These are phyloP conservation scores for Bremia lactucae DNA, from an alignment of 352 stramenopile genomes.

Conservation along the genomic window DNA sequence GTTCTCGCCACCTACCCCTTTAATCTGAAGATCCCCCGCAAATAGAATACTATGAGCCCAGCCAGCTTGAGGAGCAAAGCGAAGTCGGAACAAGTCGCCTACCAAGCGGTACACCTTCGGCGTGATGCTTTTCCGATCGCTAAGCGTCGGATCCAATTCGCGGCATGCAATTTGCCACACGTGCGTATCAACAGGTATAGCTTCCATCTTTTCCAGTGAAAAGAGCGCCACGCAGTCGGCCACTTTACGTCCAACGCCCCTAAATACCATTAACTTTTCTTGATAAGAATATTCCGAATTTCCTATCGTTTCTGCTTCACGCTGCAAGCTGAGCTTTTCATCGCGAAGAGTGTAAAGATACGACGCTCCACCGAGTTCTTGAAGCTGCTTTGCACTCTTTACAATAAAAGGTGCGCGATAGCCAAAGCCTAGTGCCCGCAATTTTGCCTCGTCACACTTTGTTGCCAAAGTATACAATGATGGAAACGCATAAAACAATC, in stretches of 20 bases:
- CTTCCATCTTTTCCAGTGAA: constrained; percentile 85
- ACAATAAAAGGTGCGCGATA: constrained; percentile 86
- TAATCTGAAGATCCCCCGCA: constrained; percentile 37
- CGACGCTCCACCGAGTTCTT: constrained; percentile 41
- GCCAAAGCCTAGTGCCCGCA: constrained; percentile 81
- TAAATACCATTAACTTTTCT: constrained; percentile 49
- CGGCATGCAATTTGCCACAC: constrained; percentile 92
- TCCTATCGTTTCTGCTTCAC: background rate
- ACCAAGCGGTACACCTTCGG: constrained; percentile 81
- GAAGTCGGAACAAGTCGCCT: constrained; percentile 87
- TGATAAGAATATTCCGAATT: constrained; percentile 30
- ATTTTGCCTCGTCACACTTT: constrained; percentile 69
- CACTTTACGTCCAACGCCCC: constrained; percentile 90
- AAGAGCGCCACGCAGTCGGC: constrained; percentile 97
- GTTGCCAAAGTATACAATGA: constrained; percentile 57
- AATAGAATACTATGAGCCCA: constrained; percentile 86
- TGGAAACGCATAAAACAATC: constrained; percentile 85
- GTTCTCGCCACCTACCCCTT: constrained; percentile 10
- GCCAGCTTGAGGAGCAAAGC: constrained; percentile 84
- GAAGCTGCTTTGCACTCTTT: constrained; percentile 65
- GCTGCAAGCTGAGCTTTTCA: constrained; percentile 7
- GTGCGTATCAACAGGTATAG: constrained; percentile 96
- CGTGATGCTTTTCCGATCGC: constrained; percentile 67
- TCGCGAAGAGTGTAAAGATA: constrained; percentile 56
- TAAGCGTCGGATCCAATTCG: constrained; percentile 48